Evolutionary conservation across 2,329 filamentous ascomycete genomes (phyloP), one percentile per base, ranked within the genome.

Genomic region (Cercospora canescens): DNA sequence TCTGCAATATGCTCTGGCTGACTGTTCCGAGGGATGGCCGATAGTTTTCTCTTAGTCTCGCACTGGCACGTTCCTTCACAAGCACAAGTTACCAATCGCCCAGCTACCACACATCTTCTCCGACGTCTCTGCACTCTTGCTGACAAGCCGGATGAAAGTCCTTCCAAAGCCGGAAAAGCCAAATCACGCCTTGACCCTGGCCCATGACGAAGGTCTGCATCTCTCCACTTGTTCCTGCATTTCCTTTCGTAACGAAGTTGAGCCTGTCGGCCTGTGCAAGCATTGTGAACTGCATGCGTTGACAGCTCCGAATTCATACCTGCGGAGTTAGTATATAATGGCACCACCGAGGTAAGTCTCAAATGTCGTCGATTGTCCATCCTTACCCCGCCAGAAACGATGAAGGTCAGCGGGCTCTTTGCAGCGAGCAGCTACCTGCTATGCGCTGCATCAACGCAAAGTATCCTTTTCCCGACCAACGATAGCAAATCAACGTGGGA

Each of bases 361-460:
- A 48, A 48, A 8, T 35, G 52, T 9, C 30, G 8, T 35, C 6
- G 24, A 7, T 30, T 50, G 2, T 11, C n/a, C 5, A 26, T 48
- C 16, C 28, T 56, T 14, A 34, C 18, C 37, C n/a, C 28, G 21
- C 24, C 37, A 32, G 26, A 18, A 52, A 59, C 45, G 39, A 66
- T 66, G 64, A 58, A 54, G 59, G 34, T 28, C 18, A 30, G 58
- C 12, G 9, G 50, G 12, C 41, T 55, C 6, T 58, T 63, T 18
- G 55, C 63, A 41, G 66, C 59, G 3, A 50, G 63, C 16, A 66
- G 67, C 65, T 59, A 63, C n/a, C 54, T 65, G 30, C 55, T 63
- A 35, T 67, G 61, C 34, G 67, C 65, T 55, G 63, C 60, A 2
- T 70, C 64, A 16, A 66, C 58, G 11, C 67, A 70, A 21, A 63